Evolutionary conservation across 306 rosid species (phyloP), one percentile per base, ranked within the genome.

Genomic region (Purshia tridentata): DNA sequence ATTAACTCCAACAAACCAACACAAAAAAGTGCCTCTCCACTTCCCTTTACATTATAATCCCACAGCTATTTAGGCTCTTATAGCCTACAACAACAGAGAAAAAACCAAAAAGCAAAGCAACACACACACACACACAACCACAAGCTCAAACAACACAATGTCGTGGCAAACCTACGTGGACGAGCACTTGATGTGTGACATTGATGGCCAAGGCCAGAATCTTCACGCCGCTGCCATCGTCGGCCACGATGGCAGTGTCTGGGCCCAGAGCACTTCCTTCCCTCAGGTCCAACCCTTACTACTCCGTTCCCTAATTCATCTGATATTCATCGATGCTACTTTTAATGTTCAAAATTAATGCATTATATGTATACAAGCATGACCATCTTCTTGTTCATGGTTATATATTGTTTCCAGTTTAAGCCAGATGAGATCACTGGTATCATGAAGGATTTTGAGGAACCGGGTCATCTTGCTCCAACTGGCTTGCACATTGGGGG

Each of bases 101-200:
- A 4, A 49, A 6, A 14, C 49, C 22, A 9, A 56, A 5, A 45
- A 39, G 45, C 40, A 19, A 15, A n/a, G 10, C 47, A 61, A 59
- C 9, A 61, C 37, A 41, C 9, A 45, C 41, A 15, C 4, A 13
- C 9, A 51, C 35, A 23, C 42, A 9, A 15, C 11, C 1, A 42
- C 35, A 29, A 29, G 35, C 35, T 29, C 68, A n/a, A 35, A 63
- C 50, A 18, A 8, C 15, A 83, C 82, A 73, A 93, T 93, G 98
- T 93, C 98, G 82, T 93, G 97, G 98, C 97, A 93, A 80, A 79
- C 98, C 2, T 93, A 93, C 51, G 98, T 93, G 1, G 98, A 93
- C 69, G 98, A 93, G 0, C 98, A 93, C 75, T 83, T 93, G 97
- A 89, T 93, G 97, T 93, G 98, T 76, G 98, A 93, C 65, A 85